Percentiles rank a stretch among this genome's conserved stretches.
phyloP scores from a whole-genome alignment of 768 basidiomycete genomes.

The Pleurotus platypus region DNA sequence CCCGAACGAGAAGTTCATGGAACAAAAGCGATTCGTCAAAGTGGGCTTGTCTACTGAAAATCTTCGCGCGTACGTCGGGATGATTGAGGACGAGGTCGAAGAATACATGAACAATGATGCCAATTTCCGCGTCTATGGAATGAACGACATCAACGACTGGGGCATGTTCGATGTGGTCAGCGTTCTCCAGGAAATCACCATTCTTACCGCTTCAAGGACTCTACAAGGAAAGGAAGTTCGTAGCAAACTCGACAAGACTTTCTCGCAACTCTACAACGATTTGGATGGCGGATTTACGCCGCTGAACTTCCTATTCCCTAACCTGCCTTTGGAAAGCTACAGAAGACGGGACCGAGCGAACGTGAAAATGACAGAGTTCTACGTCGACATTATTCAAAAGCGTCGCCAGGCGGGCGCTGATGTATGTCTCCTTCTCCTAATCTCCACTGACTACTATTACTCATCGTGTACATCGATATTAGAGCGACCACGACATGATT shows the following conservation, averaged over 20 bases:
- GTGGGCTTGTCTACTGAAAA: constrained; percentile 91
- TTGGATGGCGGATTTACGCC: constrained; percentile 97
- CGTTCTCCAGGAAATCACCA: constrained; percentile 83
- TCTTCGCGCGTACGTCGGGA: constrained; percentile 77
- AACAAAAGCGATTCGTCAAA: constrained; percentile 98
- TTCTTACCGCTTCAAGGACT: constrained; percentile 90
- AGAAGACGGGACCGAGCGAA: constrained; percentile 86
- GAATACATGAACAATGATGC: constrained; percentile 67
- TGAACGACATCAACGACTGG: constrained; percentile 72
- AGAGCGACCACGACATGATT: constrained; percentile 89
- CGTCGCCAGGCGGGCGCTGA: constrained; percentile 51
- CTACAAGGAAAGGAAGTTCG: constrained; percentile 93
- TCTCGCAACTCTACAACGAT: constrained; percentile 81
- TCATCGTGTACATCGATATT: constrained; percentile 8
- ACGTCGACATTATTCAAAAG: constrained; percentile 78
- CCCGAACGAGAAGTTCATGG: constrained; percentile 96
- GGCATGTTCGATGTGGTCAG: constrained; percentile 71
- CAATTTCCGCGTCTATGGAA: constrained; percentile 58
- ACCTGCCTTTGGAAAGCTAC: constrained; percentile 88
- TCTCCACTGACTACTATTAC: not conserved
- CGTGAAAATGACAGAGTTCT: constrained; percentile 91
- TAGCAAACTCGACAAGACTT: constrained; percentile 69
- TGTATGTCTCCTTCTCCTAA: constrained; percentile 21
- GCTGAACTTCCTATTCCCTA: constrained; percentile 92
- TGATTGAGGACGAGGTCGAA: constrained; percentile 75